phyloP scores from a whole-genome alignment of 23 red algal species.

The Gracilaria gracilis region DNA sequence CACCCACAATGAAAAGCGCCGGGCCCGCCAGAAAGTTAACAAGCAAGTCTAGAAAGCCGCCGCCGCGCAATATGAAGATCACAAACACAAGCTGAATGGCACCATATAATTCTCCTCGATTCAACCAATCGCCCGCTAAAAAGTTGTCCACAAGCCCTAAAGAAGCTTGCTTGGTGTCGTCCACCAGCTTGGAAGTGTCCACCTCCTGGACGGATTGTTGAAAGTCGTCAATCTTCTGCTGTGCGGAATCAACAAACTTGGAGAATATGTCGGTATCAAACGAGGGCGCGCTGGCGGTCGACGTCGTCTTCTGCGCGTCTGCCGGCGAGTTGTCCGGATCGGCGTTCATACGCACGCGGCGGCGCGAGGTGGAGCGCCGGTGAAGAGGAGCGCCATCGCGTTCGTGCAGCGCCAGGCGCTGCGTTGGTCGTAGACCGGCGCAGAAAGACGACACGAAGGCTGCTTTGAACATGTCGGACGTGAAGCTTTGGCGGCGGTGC shows the following conservation, averaged over 20 bases:
- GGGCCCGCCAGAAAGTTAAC: conserved; percentile 87
- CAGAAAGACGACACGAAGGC: conserved; percentile 36
- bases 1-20: conserved; percentile 71
- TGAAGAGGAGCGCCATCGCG: background rate
- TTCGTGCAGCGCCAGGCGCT: background rate
- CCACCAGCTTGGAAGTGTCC: conserved; percentile 65
- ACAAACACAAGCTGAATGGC: conserved; percentile 84
- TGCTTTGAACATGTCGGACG: background rate
- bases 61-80: conserved; percentile 76
- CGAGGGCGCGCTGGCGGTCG: conserved; percentile 43
- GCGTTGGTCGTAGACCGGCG: background rate
- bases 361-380: background rate
- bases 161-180: conserved; percentile 57
- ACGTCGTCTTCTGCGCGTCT: conserved; percentile 2
- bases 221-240: conserved; percentile 61
- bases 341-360: conserved; percentile 10
- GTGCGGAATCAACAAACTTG: conserved; percentile 66
- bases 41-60: conserved; percentile 70
- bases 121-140: conserved; percentile 92
- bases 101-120: conserved; percentile 93
- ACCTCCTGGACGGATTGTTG: conserved; percentile 58
- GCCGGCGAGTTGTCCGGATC: background rate
- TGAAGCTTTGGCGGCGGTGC: background rate
- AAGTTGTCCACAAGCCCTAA: conserved; percentile 89
- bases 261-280: conserved; percentile 69